phyloP scores from a whole-genome alignment of 2,329 filamentous ascomycete genomes.

The Fusarium armeniacum region DNA sequence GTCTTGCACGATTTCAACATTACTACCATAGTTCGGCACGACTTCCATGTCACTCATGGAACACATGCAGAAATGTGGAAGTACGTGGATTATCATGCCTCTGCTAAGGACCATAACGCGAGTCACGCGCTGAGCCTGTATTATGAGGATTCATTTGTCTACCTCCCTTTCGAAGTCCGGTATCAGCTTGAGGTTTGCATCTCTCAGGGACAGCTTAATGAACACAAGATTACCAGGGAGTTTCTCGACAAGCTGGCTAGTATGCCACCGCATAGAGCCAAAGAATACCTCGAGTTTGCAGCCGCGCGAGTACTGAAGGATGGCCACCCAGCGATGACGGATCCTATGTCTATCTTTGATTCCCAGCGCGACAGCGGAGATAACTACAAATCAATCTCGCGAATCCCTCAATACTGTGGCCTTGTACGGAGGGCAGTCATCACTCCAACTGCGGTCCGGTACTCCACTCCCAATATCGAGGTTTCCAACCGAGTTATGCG shows the following conservation, averaged over 20 bases:
- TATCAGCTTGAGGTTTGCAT: conserved; percentile 96
- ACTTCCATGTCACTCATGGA: conserved; percentile 58
- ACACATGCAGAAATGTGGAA: conserved; percentile 51
- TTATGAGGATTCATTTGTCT: conserved; percentile 34
- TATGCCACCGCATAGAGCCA: conserved; percentile 64
- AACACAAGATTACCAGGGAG: conserved; percentile 76
- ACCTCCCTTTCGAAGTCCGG: conserved; percentile 77
- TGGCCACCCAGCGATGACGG: conserved; percentile 70
- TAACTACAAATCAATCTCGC: conserved; percentile 61
- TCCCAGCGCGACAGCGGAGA: conserved; percentile 70
- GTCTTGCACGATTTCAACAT: conserved; percentile 82
- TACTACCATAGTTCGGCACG: conserved; percentile 57
- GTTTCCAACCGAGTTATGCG: conserved; percentile 90
- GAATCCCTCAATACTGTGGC: conserved; percentile 79
- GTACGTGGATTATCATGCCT: conserved; percentile 49
- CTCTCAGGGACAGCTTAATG: conserved; percentile 82
- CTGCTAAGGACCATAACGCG: conserved; percentile 42
- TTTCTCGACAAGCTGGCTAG: conserved; percentile 76
- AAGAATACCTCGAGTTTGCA: conserved; percentile 79
- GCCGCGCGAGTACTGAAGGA: conserved; percentile 57
- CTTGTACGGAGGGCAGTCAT: conserved; percentile 82
- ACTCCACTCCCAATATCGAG: conserved; percentile 83
- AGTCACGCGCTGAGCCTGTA: conserved; percentile 49
- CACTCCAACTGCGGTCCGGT: conserved; percentile 87
- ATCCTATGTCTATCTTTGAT: conserved; percentile 59